phyloP scores from a whole-genome alignment of 345 rosid genomes.

The Gossypium rotundifolium region DNA sequence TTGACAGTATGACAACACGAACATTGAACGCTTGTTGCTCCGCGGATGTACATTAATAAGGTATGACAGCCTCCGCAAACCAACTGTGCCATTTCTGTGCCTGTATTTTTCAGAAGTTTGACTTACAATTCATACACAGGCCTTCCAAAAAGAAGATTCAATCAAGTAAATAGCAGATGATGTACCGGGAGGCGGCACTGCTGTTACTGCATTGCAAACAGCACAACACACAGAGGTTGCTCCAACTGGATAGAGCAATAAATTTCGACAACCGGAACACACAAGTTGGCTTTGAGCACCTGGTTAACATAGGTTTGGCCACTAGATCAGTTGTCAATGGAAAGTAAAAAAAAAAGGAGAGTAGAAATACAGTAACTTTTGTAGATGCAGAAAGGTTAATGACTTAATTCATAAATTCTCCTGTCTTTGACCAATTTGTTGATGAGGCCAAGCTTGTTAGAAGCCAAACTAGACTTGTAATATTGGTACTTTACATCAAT shows the following conservation, averaged over 20 bases:
- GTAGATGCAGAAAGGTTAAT: background rate
- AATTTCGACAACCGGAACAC: conserved; percentile 94
- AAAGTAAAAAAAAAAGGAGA: background rate
- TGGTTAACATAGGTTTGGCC: conserved; percentile 18
- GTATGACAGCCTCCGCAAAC: conserved; percentile 99
- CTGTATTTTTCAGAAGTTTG: conserved; percentile 27
- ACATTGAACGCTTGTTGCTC: conserved; percentile 97
- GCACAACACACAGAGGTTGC: conserved; percentile 97
- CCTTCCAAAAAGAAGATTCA: background rate
- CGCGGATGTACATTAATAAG: conserved; percentile 89
- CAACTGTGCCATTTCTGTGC: conserved; percentile 97
- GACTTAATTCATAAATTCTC: background rate
- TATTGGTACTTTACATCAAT: background rate
- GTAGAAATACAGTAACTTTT: conserved; percentile 5
- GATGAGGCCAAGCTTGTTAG: background rate
- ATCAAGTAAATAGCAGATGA: background rate
- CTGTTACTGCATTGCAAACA: conserved; percentile 97
- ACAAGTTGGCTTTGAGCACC: conserved; percentile 85
- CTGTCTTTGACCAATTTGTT: background rate
- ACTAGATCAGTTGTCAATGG: background rate
- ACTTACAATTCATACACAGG: background rate
- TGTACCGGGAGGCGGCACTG: conserved; percentile 90
- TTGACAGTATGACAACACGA: conserved; percentile 95
- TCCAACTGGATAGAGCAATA: conserved; percentile 85
- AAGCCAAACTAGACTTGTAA: too few relatives aligned